These are phyloP conservation scores for Aspergillus awamori DNA, from an alignment of 2,329 filamentous ascomycete species.

Conservation along the genomic window DNA sequence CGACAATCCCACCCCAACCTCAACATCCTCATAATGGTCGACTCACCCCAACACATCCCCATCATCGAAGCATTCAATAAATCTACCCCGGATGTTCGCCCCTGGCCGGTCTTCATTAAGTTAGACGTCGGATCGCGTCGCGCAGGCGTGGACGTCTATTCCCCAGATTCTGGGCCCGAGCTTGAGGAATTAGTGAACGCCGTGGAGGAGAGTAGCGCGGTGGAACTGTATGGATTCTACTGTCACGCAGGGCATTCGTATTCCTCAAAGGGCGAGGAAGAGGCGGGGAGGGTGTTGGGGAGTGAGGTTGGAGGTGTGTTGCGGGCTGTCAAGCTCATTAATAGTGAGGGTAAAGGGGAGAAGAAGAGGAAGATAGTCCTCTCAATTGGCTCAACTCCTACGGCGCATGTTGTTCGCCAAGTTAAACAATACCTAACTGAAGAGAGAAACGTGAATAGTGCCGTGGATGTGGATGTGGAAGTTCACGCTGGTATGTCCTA, in stretches of 20 bases:
- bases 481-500: slow-evolving; percentile 26
- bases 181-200: slow-evolving; percentile 12
- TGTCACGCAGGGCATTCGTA: slow-evolving; percentile 33
- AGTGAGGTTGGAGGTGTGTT: slow-evolving; percentile 23
- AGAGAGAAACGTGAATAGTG: neutral
- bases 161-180: neutral
- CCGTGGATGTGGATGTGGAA: slow-evolving; percentile 21
- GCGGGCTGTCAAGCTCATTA: too few species aligned
- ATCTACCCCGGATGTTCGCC: neutral
- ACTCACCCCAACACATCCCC: slow-evolving; percentile 29
- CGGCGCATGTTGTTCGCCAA: slow-evolving; percentile 27
- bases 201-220: slow-evolving; percentile 19
- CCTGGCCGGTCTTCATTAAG: slow-evolving; percentile 33
- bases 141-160: slow-evolving; percentile 11
- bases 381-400: slow-evolving; percentile 30
- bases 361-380: slow-evolving; percentile 21
- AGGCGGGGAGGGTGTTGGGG: slow-evolving; percentile 23
- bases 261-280: slow-evolving; percentile 26
- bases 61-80: slow-evolving; percentile 22
- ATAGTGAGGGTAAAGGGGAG: too few species aligned
- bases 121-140: slow-evolving; percentile 29
- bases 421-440: slow-evolving; percentile 15
- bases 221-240: slow-evolving; percentile 26
- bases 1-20: slow-evolving; percentile 25
- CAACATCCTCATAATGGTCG: slow-evolving; percentile 42